Evolutionary conservation across 306 rosid species (phyloP).

Genomic region (Herpetospermum pedunculosum): DNA sequence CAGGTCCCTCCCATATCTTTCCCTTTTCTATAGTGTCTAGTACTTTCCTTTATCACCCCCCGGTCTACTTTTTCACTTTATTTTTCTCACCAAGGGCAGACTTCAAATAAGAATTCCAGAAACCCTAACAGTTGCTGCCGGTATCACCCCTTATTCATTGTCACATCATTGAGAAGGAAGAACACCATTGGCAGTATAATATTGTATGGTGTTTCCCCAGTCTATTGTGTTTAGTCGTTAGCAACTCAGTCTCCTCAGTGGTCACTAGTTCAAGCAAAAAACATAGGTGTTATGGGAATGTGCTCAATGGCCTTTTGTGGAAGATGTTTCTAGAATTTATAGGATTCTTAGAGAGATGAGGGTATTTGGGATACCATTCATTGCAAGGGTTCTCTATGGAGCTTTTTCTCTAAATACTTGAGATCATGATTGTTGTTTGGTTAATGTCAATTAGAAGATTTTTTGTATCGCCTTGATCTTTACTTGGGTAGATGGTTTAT

Average conservation of each 20-base stretch:
- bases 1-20: not conserved
- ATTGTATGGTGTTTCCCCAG: not conserved
- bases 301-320: not conserved
- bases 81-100: not conserved
- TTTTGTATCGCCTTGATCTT: not conserved
- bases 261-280: not conserved
- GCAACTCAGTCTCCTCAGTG: not conserved
- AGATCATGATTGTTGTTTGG: not conserved
- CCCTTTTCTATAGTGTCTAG: not conserved
- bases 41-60: not conserved
- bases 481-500: not conserved
- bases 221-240: not conserved
- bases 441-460: not conserved
- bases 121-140: not conserved
- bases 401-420: not conserved
- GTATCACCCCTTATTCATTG: not conserved
- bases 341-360: not conserved
- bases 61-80: not conserved
- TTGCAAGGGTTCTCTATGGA: not conserved
- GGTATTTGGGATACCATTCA: not conserved
- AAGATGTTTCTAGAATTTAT: not conserved
- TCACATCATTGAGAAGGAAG: not conserved
- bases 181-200: not conserved
- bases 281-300: not conserved
- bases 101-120: not conserved